phyloP scores from a whole-genome alignment of 192 early-diverging fungal genomes.

The Haplosporangium gracile region DNA sequence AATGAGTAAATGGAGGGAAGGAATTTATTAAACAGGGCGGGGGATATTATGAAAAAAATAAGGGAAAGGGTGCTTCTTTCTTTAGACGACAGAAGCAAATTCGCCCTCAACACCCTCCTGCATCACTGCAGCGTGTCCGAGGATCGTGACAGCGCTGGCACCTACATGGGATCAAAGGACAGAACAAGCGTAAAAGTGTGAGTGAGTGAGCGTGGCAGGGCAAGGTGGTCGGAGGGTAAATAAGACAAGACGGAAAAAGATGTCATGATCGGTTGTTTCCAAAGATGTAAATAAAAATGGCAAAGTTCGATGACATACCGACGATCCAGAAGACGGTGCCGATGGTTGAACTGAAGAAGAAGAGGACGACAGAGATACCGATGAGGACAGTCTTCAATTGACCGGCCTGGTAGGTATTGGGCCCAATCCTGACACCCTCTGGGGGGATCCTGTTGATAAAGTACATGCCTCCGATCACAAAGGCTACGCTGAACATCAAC shows the following conservation, averaged over 20 bases:
- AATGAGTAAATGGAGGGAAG: not conserved
- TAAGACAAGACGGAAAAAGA: not conserved
- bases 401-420: constrained; percentile 45
- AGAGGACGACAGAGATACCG: constrained; percentile 59
- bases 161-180: constrained; percentile 39
- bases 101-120: constrained; percentile 68
- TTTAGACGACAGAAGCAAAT: constrained; percentile 58
- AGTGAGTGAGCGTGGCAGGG: not conserved
- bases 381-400: constrained; percentile 63
- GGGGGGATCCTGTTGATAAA: constrained; percentile 60
- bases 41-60: not conserved
- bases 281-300: not conserved
- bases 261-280: not conserved
- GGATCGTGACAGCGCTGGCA: constrained; percentile 67
- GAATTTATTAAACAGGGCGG: not conserved
- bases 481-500: constrained; percentile 64
- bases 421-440: constrained; percentile 58
- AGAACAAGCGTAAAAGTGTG: not conserved
- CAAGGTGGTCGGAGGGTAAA: not conserved
- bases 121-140: constrained; percentile 69
- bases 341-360: constrained; percentile 65
- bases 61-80: not conserved
- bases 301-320: constrained; percentile 47
- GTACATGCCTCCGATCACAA: constrained; percentile 63
- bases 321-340: constrained; percentile 73